phyloP scores from a whole-genome alignment of 1,284 basidiomycete species.

The Athelia sp. region DNA sequence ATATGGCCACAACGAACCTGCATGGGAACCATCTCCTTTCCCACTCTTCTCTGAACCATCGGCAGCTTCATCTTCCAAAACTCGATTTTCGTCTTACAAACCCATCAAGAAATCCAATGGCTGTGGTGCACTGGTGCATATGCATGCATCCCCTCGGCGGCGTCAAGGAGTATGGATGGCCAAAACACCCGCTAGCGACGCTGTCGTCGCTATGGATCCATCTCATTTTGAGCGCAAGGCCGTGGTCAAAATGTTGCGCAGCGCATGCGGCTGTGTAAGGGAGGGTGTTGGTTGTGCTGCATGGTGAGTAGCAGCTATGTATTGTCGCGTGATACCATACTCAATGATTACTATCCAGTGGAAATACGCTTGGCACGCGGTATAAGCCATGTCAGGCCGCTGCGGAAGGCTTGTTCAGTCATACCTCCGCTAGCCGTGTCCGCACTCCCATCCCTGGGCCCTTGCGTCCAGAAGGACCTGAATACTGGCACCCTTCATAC shows the following conservation, averaged over 20 bases:
- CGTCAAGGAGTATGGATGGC: conserved; percentile 53
- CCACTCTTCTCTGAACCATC: conserved; percentile 29
- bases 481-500: conserved; percentile 33
- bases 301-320: conserved; percentile 36
- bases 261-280: conserved; percentile 56
- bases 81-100: conserved; percentile 10
- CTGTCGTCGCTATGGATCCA: conserved; percentile 47
- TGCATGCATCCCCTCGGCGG: conserved; percentile 44
- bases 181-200: conserved; percentile 39
- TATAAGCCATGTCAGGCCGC: conserved; percentile 57
- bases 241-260: conserved; percentile 43
- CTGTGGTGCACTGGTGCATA: conserved; percentile 56
- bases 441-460: conserved; percentile 19
- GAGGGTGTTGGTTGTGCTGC: conserved; percentile 61
- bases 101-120: conserved; percentile 35
- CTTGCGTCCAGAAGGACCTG: conserved; percentile 37
- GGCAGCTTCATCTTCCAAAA: conserved; percentile 8
- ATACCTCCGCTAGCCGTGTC: neutral
- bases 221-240: conserved; percentile 47
- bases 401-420: conserved; percentile 40
- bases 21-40: conserved; percentile 30
- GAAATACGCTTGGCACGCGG: conserved; percentile 57
- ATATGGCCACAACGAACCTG: conserved; percentile 7
- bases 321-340: conserved; percentile 7
- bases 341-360: conserved; percentile 29